A percentile compares a stretch with the other conserved stretches of the same genome.
Evolutionary conservation across 2,329 filamentous ascomycete species (phyloP).

Genomic region (Colletotrichum sansevieriae): DNA sequence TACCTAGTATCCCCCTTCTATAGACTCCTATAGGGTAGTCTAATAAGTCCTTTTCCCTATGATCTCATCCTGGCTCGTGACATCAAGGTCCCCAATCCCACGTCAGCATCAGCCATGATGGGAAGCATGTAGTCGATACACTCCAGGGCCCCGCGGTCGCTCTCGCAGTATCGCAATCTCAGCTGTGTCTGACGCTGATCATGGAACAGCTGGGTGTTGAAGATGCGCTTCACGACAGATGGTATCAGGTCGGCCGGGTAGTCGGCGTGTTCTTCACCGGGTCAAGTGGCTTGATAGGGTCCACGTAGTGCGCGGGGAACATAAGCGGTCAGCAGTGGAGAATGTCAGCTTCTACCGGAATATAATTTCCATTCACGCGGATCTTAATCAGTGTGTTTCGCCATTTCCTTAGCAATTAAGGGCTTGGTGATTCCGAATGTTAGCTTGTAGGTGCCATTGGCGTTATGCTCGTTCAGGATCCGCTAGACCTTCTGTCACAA

Average conservation of each 20-base stretch:
- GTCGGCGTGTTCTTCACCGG: slow-evolving; percentile 57
- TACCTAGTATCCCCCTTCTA: too few relatives aligned
- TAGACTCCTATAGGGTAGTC: too few relatives aligned
- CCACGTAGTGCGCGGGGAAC: slow-evolving; percentile 56
- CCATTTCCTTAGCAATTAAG: slow-evolving; percentile 52
- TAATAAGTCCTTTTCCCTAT: too few relatives aligned
- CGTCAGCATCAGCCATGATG: slow-evolving; percentile 57
- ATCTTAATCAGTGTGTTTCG: not conserved
- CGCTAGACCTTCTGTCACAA: too few relatives aligned
- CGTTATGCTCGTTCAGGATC: too few relatives aligned
- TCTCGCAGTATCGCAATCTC: slow-evolving; percentile 49
- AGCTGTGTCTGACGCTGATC: slow-evolving; percentile 56
- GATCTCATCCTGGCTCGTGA: too few relatives aligned
- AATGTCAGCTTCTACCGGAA: not conserved
- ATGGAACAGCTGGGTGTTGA: slow-evolving; percentile 56
- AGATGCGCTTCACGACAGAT: slow-evolving; percentile 55
- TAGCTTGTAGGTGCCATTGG: slow-evolving; percentile 49
- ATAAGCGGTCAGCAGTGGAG: slow-evolving; percentile 53
- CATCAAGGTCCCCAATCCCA: slow-evolving; percentile 58
- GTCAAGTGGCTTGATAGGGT: slow-evolving; percentile 52
- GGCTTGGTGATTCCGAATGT: slow-evolving; percentile 56
- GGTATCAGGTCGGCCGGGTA: slow-evolving; percentile 58
- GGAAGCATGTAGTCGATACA: slow-evolving; percentile 55
- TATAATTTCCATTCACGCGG: accelerated
- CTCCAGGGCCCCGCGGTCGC: slow-evolving; percentile 50